These are phyloP conservation scores for Pythium dissimile DNA, from an alignment of 352 stramenopile species.

Conservation along the genomic window DNA sequence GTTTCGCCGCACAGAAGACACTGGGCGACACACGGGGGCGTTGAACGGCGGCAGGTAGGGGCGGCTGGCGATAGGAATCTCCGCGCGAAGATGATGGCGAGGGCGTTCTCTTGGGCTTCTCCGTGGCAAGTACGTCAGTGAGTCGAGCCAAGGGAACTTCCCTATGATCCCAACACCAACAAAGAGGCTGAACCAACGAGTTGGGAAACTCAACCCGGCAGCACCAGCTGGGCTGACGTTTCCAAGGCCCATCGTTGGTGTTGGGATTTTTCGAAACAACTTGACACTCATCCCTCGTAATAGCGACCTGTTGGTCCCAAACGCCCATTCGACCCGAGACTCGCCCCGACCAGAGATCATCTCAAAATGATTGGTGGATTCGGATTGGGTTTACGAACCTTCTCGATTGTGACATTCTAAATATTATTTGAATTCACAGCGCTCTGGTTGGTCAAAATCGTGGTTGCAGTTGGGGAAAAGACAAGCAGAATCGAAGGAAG, in stretches of 20 bases:
- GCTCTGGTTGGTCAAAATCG: slow-evolving; percentile 28
- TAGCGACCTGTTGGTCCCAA: slow-evolving; percentile 1
- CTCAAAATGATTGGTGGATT: slow-evolving; percentile 5
- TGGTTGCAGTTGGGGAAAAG: slow-evolving; percentile 23
- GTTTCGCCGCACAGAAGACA: not conserved
- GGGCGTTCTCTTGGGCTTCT: not conserved
- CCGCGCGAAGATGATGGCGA: not conserved
- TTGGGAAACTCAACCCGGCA: slow-evolving; percentile 18
- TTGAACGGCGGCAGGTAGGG: not conserved
- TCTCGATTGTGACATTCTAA: not conserved
- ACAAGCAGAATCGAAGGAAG: slow-evolving; percentile 30
- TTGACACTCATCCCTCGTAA: slow-evolving; percentile 4
- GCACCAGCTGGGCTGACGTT: slow-evolving; percentile 24
- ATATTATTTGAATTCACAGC: slow-evolving; percentile 15
- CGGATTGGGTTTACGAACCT: slow-evolving; percentile 7
- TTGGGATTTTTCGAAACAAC: slow-evolving; percentile 21
- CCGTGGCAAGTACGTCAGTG: slow-evolving; percentile 22
- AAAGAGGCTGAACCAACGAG: slow-evolving; percentile 12
- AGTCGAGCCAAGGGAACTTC: slow-evolving; percentile 11
- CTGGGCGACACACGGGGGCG: not conserved
- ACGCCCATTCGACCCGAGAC: no score
- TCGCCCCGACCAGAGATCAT: not conserved
- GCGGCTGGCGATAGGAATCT: not conserved
- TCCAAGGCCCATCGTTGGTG: slow-evolving; percentile 15
- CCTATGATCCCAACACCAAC: slow-evolving; percentile 6